Percentiles rank a stretch among this genome's conserved stretches.
These are phyloP conservation scores for Thelonectria olida DNA, from an alignment of 2,329 filamentous ascomycete species.

Conservation along the genomic window DNA sequence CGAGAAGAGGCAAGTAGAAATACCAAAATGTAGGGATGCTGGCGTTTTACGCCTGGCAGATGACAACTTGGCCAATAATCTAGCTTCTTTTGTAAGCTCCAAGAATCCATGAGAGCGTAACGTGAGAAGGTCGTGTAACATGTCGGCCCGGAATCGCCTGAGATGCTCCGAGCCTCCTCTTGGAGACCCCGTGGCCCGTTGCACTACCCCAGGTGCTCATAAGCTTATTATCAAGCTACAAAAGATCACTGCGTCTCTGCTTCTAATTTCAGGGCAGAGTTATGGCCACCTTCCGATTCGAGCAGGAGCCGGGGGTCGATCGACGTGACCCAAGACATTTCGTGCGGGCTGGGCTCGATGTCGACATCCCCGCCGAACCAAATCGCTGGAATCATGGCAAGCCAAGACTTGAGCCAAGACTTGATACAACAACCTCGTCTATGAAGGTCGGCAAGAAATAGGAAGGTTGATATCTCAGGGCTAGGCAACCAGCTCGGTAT, in stretches of 20 bases:
- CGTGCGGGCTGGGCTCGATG: constrained; percentile 19
- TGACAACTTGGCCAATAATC: background rate
- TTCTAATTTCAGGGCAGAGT: background rate
- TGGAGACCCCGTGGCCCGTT: background rate
- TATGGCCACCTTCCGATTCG: constrained; percentile 36
- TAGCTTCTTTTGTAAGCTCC: background rate
- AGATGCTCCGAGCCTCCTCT: background rate
- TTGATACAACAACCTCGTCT: background rate
- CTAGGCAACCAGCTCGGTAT: background rate
- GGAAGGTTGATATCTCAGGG: constrained; percentile 8
- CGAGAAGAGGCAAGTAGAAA: no score
- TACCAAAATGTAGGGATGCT: background rate
- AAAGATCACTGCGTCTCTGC: background rate
- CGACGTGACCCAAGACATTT: constrained; percentile 3
- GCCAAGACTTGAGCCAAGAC: constrained; percentile 7
- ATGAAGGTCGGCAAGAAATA: background rate
- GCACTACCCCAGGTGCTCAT: constrained; percentile 6
- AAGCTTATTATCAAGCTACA: constrained; percentile 14
- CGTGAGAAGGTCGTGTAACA: background rate
- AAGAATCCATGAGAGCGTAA: background rate
- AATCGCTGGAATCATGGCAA: background rate
- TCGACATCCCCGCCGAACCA: constrained; percentile 18
- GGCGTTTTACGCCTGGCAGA: background rate
- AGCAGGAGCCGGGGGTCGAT: constrained; percentile 1
- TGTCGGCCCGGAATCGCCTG: background rate